Evolutionary conservation across 2,329 filamentous ascomycete species (phyloP), one percentile per base, ranked within the genome.

Genomic region (Trichoderma aggressivum): DNA sequence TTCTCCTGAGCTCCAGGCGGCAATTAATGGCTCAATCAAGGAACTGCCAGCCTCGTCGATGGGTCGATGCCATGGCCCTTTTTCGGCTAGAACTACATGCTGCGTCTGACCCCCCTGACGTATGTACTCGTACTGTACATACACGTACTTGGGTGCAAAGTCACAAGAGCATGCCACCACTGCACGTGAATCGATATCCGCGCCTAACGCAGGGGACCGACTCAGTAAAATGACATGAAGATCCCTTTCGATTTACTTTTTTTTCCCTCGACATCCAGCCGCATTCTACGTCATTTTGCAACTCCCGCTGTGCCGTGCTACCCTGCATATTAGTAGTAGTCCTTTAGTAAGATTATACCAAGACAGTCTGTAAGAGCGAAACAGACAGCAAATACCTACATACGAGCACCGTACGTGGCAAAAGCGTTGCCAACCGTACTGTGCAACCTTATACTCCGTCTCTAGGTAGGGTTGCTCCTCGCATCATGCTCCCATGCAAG

Each of bases 11-110:
- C 50, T 66, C 50, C 10, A 21, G 4, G 11, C 18, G 34, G 63
- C 21, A 66, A 59, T 32, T 50, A 59, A 67, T 59, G 36, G 64
- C 64, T 67, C 64, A 67, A 43, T 43, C 63, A 43, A 56, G 16
- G 50, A 21, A 21, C 53, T 56, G 16, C 50, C 63, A 56, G 63
- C 50, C 36, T 66, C 26, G 16, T 43, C 34, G 12, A 53, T 58
- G 32, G 34, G 64, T 12, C 26, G 64, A 67, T 67, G 53, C 11
- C 36, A 56, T n/a, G 47, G 47, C 14, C 47, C 21, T 66, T 59
- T 43, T 47, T 32, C 64, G 64, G 64, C 36, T 50, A 67, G 18
- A 30, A 43, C 7, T 12, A 3, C 30, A 14, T 24, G 14, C 32
- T 43, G 39, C 32, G 8, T 61, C 32, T 34, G 21, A 7, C 34